phyloP scores from a whole-genome alignment of 352 stramenopile genomes.

The Globisporangium nodosum region DNA sequence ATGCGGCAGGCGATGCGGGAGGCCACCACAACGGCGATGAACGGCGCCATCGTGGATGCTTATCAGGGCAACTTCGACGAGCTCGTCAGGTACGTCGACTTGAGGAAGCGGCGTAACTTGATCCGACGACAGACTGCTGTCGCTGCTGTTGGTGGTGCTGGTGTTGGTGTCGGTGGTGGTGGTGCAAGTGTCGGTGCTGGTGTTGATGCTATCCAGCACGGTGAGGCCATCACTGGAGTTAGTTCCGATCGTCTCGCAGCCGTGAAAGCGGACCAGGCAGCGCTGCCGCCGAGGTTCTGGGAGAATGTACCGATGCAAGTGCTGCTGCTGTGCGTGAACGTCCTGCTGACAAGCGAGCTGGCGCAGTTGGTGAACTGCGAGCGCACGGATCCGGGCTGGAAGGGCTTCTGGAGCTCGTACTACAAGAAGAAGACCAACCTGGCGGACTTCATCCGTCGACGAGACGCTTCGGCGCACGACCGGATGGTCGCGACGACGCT shows the following conservation, averaged over 20 bases:
- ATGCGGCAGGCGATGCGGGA: slow-evolving; percentile 37
- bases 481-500: slow-evolving; percentile 33
- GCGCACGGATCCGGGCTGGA: slow-evolving; percentile 33
- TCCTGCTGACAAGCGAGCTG: slow-evolving; percentile 54
- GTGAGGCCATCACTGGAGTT: background rate
- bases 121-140: slow-evolving; percentile 1
- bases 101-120: slow-evolving; percentile 5
- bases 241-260: background rate
- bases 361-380: slow-evolving; percentile 30
- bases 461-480: slow-evolving; percentile 24
- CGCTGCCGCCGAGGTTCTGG: slow-evolving; percentile 17
- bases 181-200: background rate
- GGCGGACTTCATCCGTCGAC: slow-evolving; percentile 28
- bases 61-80: slow-evolving; percentile 48
- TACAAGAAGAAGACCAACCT: slow-evolving; percentile 44
- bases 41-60: slow-evolving; percentile 22
- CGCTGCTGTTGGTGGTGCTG: background rate
- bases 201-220: background rate
- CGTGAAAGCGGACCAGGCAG: background rate
- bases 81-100: slow-evolving; percentile 17
- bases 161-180: too few relatives aligned
- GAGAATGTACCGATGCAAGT: slow-evolving; percentile 42
- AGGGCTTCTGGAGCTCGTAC: slow-evolving; percentile 40
- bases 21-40: slow-evolving; percentile 22
- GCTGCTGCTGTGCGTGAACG: slow-evolving; percentile 45